Evolutionary conservation across 305 asterid species (phyloP).

Genomic region (Fraxinus floribunda): DNA sequence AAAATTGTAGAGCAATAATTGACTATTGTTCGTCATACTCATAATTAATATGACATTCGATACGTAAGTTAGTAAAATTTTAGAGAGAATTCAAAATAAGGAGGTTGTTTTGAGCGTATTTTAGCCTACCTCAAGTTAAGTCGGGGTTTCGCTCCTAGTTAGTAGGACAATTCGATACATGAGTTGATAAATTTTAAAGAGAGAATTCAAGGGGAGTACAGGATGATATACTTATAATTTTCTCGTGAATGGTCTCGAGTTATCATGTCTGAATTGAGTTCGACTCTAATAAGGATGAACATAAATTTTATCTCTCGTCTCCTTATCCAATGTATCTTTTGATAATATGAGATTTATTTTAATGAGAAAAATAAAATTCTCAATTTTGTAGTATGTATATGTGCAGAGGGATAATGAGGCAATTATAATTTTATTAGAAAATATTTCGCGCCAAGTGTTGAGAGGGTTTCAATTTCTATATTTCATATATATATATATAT

Average conservation of each 20-base stretch:
- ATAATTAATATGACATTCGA: neutral
- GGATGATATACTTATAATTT: neutral
- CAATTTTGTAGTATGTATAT: neutral
- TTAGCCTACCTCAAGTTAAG: neutral
- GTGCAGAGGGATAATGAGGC: neutral
- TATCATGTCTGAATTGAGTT: neutral
- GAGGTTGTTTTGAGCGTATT: neutral
- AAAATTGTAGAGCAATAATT: neutral
- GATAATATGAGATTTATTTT: neutral
- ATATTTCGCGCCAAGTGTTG: neutral
- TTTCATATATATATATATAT: too few relatives aligned
- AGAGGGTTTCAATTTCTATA: neutral
- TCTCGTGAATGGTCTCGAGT: neutral
- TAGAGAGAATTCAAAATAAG: neutral
- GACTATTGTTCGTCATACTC: neutral
- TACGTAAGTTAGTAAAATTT: neutral
- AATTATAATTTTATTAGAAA: neutral
- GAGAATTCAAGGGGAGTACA: too few relatives aligned
- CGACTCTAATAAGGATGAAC: neutral
- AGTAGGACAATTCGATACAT: neutral
- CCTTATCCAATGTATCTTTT: neutral
- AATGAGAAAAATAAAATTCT: neutral
- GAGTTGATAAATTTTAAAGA: neutral
- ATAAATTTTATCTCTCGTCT: neutral
- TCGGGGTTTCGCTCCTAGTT: neutral